Base-by-base conservation (phyloP, 2,329 filamentous ascomycete genomes). In the Neurospora sp. region DNA sequence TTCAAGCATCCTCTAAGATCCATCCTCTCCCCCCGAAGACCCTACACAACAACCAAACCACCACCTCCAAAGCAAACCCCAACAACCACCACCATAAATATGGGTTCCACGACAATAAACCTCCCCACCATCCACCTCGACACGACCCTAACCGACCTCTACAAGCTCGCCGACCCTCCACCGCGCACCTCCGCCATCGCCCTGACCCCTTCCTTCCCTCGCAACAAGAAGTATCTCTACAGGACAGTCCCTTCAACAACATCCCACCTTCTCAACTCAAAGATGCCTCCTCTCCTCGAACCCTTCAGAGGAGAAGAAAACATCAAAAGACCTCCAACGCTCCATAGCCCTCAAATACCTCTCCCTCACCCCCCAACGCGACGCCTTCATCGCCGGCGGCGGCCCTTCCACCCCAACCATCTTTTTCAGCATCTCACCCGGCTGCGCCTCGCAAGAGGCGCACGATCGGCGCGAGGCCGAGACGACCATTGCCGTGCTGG, bases 221-320 rank as follows among this genome's bases (percentile, higher is more conserved):
- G 77, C 8, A 81, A 80, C 69, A 75, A 74, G 15, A 81, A 80
- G 69, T 81, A 76, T 62, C 74, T 80, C 15, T 81, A 81, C 68
- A 81, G 46, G 79, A 81, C 71, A 74, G 74, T 6, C 73, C 73
- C 37, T 78, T 79, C 69, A 78, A 76, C 71, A 75, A 73, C 17
- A 71, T 72, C 1, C 69, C 74, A 3, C 69, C 70, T n/a, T 33
- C 66, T 15, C 46, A 73, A 3, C 74, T 76, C 66, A 75, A 8
- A 62, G 52, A 62, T 28, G 67, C 17, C 38, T 65, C 5, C 41
- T 66, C 71, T 36, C 33, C 6, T 36, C 33, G 5, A 36, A 36
- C 33, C 33, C 33, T 6, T 36, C 33, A 33, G 33, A 33, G 33
- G 33, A 33, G 33, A 28, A 28, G 28, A 36, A 36, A 67, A 11